Base-by-base conservation (phyloP, 1,284 basidiomycete species). In the Naganishia sp. region DNA sequence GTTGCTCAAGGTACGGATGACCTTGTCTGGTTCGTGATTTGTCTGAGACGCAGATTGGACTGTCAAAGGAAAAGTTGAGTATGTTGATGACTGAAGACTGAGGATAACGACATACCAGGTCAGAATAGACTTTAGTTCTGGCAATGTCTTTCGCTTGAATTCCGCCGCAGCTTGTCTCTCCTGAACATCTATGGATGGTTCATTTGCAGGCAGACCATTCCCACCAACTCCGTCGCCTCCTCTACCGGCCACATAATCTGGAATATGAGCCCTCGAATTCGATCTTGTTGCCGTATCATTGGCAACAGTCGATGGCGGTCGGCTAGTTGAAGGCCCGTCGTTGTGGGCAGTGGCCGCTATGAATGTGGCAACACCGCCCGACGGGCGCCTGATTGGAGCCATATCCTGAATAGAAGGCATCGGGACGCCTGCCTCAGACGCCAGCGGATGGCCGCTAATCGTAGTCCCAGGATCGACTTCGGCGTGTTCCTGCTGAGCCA, bases 21-120 rank as follows among this genome's bases (percentile, higher is more conserved):
- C 36, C 44, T n/a, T 36, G 7, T 67, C 69, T 33, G 52, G 49
- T 6, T 72, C 69, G 18, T 76, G 73, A 0, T 77, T 73, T 33
- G 65, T 85, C 85, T 55, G 80, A 74, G 0, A 82, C 79, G 71
- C 85, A 77, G 60, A 25, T 49, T 11, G 44, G 52, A 46, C 60
- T 48, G 64, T 28, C 28, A 28, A 28, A 28, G 7, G 43, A 15
- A 52, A 13, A 49, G 33, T 28, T 28, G 28, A 28, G 28, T 28
- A 5, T 28, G 28, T 28, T 28, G 2, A 28, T 28, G 28, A 28
- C 28, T 28, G 15, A 9, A 9, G 6, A 44, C 21, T 13, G 13
- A 53, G 25, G 25, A 45, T 13, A n/a, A 64, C 56, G 50, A 59
- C 72, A 70, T 69, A 72, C 65, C 70, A 70, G 44, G 53, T 70